These are phyloP conservation scores for Xylaria grammica DNA, from an alignment of 495 filamentous ascomycete species.

Conservation along the genomic window DNA sequence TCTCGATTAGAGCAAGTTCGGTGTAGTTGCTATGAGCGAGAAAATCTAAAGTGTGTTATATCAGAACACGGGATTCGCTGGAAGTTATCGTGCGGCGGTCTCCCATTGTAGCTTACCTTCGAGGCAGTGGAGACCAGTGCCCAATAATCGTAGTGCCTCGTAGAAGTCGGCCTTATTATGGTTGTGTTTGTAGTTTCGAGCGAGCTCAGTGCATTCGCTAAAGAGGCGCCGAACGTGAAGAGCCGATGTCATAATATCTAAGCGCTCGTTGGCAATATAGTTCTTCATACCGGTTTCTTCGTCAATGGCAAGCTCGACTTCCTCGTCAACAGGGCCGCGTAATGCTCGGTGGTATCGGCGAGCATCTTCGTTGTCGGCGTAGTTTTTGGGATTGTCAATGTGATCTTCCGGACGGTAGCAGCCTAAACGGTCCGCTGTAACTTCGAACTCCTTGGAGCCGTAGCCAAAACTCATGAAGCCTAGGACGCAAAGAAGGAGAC, in stretches of 20 bases:
- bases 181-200: slow-evolving; percentile 66
- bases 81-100: not conserved
- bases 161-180: slow-evolving; percentile 74
- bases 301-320: slow-evolving; percentile 77
- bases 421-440: slow-evolving; percentile 83
- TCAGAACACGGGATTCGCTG: slow-evolving; percentile 17
- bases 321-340: slow-evolving; percentile 80
- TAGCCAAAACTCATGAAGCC: slow-evolving; percentile 73
- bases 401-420: slow-evolving; percentile 89
- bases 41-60: slow-evolving; percentile 59
- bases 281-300: slow-evolving; percentile 82
- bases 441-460: slow-evolving; percentile 90
- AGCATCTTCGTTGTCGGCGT: slow-evolving; percentile 85
- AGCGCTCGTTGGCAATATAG: slow-evolving; percentile 84
- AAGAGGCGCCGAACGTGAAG: slow-evolving; percentile 75
- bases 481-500: slow-evolving; percentile 72
- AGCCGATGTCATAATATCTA: slow-evolving; percentile 77
- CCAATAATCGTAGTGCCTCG: slow-evolving; percentile 82
- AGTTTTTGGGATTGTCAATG: slow-evolving; percentile 82
- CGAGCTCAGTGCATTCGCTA: slow-evolving; percentile 71
- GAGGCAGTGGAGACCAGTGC: slow-evolving; percentile 87
- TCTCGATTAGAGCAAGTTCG: slow-evolving; percentile 82
- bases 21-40: slow-evolving; percentile 91
- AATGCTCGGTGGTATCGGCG: slow-evolving; percentile 79
- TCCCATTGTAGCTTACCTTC: slow-evolving; percentile 56